Evolutionary conservation across 208 protist genomes (phyloP), one percentile per base, ranked within the genome.

Genomic region (Wallacemonas sp.): DNA sequence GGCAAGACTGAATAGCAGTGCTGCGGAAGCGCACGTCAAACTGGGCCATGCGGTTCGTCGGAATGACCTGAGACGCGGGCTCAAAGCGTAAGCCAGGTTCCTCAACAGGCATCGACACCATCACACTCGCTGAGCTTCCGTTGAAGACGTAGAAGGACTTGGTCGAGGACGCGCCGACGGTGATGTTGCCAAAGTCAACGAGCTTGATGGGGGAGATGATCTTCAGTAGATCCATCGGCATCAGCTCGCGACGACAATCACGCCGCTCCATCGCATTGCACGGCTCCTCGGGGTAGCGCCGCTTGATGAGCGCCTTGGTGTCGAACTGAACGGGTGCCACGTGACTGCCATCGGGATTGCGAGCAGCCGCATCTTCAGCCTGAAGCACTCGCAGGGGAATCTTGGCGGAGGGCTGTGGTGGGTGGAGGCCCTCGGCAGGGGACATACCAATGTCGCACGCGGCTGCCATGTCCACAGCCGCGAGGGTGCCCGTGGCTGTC

Each of bases 141-240:
- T 98, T 98, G 59, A 81, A 90, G n/a, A 98, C 76, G 73, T 78
- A 95, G 66, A 98, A 96, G 8, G 86, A 90, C 42, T 88, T 77
- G 8, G 76, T 78, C 31, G 85, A 81, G 12, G 70, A 73, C 2
- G 89, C 85, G 54, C 84, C 77, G 30, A 97, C 90, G n/a, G 85
- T 95, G 39, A 98, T 82, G n/a, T 74, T 79, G 42, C 90, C 85
- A 60, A 97, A 97, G 53, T 98, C 86, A 9, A 98, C 33, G 36
- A 82, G 71, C 77, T 94, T 94, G 47, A 91, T 77, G 3, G 90
- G 94, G 28, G 80, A 66, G 31, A 82, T 66, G 9, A 98, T 75
- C 28, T 82, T 76, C 15, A 92, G 72, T 19, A 98, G 69, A 44
- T 98, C 93, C 68, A 94, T 88, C 21, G 91, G 89, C 49, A 82